Evolutionary conservation across 352 stramenopile species (phyloP).

Genomic region (Globisporangium yorkense): DNA sequence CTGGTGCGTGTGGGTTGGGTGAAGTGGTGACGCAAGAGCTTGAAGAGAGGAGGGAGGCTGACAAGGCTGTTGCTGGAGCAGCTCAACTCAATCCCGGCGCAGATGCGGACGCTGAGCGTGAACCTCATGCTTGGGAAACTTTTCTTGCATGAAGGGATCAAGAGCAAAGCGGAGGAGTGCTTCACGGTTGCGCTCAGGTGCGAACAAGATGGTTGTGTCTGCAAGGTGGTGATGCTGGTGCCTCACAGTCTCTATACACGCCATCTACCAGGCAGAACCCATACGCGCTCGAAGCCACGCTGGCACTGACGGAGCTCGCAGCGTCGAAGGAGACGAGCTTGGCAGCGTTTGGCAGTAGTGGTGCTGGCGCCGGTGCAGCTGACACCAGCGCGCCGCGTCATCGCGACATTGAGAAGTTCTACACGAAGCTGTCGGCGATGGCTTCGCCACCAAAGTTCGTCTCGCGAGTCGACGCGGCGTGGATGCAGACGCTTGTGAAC

Average conservation of each 20-base stretch:
- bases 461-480: slow-evolving; percentile 26
- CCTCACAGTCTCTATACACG: background rate
- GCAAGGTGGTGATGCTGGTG: background rate
- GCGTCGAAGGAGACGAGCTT: slow-evolving; percentile 28
- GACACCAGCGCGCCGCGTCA: slow-evolving; percentile 6
- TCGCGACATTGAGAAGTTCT: slow-evolving; percentile 50
- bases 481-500: slow-evolving; percentile 51
- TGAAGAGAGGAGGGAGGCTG: background rate
- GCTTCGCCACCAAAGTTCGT: slow-evolving; percentile 2
- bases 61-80: slow-evolving; percentile 11
- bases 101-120: slow-evolving; percentile 40
- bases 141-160: slow-evolving; percentile 49
- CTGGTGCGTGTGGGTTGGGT: slow-evolving; percentile 24
- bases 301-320: slow-evolving; percentile 57
- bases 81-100: slow-evolving; percentile 41
- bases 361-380: background rate
- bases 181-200: slow-evolving; percentile 42
- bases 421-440: slow-evolving; percentile 17
- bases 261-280: slow-evolving; percentile 36
- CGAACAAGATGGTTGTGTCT: background rate
- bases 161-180: slow-evolving; percentile 56
- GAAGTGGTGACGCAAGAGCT: background rate
- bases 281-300: slow-evolving; percentile 74
- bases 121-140: slow-evolving; percentile 67
- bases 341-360: slow-evolving; percentile 1